Conservation (phyloP, 2,329 filamentous ascomycete species). For the Talaromyces sp. region DNA sequence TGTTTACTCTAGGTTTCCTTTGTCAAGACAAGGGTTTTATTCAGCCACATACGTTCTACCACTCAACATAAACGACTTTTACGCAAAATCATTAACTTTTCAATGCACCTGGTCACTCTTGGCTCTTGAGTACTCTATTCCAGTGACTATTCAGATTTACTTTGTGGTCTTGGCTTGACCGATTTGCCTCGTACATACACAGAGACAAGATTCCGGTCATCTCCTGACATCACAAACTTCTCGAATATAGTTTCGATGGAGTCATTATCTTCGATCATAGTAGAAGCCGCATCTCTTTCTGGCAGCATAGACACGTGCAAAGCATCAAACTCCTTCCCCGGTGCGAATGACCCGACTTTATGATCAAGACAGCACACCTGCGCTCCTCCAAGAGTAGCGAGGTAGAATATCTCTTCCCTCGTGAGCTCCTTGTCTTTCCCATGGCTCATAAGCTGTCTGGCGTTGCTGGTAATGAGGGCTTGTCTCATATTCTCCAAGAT, state of each 20-base stretch:
- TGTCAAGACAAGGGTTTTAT: too few relatives aligned
- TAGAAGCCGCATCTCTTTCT: slow-evolving; percentile 42
- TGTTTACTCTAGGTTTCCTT: too few relatives aligned
- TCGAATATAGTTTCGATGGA: slow-evolving; percentile 56
- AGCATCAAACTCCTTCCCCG: slow-evolving; percentile 60
- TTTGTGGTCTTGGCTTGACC: too few relatives aligned
- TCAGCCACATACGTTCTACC: too few relatives aligned
- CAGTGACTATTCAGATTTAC: too few relatives aligned
- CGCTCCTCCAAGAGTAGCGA: slow-evolving; percentile 59
- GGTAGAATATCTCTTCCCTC: slow-evolving; percentile 52
- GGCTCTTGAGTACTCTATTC: too few relatives aligned
- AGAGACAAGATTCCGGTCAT: slow-evolving; percentile 55
- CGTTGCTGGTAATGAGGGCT: slow-evolving; percentile 48
- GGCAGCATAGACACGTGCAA: slow-evolving; percentile 44
- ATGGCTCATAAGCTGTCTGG: slow-evolving; percentile 27
- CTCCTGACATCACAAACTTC: slow-evolving; percentile 62
- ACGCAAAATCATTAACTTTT: too few relatives aligned
- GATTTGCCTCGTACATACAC: too few relatives aligned
- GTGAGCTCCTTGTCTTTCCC: slow-evolving; percentile 43
- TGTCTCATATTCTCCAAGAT: slow-evolving; percentile 46
- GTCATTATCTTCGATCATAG: too few relatives aligned
- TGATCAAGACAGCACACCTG: slow-evolving; percentile 49
- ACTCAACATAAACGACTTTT: too few relatives aligned
- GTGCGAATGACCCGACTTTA: slow-evolving; percentile 53
- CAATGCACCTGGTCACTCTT: too few relatives aligned